A percentile compares a stretch with the other conserved stretches of the same genome.
phyloP scores from a whole-genome alignment of 2,329 filamentous ascomycete genomes.

The Phyllosticta citrichinensis region DNA sequence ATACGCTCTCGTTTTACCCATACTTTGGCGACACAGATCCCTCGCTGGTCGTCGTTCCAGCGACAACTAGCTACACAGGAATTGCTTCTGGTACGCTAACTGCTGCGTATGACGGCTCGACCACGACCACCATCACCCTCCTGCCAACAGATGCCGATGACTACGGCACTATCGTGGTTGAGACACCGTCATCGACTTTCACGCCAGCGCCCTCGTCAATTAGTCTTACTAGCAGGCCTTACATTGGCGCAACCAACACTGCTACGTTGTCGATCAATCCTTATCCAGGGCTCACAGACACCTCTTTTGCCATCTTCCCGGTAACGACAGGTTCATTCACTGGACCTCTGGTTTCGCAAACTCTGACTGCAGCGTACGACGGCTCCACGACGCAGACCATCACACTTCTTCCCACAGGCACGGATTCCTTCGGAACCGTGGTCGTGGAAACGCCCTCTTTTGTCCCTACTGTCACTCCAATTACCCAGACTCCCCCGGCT shows the following conservation, averaged over 20 bases:
- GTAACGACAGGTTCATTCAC: background rate
- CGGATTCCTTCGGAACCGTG: background rate
- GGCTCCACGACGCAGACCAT: too few relatives aligned
- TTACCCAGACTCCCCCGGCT: background rate
- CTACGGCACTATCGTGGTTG: background rate
- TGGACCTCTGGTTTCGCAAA: background rate
- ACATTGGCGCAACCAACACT: background rate
- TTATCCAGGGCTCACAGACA: background rate
- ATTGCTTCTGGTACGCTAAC: background rate
- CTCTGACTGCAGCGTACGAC: background rate
- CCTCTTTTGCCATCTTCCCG: background rate
- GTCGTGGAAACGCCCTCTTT: background rate
- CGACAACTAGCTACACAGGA: background rate
- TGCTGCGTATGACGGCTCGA: background rate
- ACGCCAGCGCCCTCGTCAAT: too few relatives aligned
- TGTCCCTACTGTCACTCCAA: background rate
- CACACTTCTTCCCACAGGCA: background rate
- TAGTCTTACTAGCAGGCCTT: background rate
- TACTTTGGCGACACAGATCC: background rate
- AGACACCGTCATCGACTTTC: background rate
- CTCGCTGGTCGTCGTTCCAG: background rate
- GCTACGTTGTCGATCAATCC: background rate
- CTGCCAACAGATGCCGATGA: background rate
- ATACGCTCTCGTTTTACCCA: background rate
- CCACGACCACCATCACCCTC: background rate